phyloP scores from a whole-genome alignment of 2,329 filamentous ascomycete genomes.

The Fonsecaea multimorphosa region DNA sequence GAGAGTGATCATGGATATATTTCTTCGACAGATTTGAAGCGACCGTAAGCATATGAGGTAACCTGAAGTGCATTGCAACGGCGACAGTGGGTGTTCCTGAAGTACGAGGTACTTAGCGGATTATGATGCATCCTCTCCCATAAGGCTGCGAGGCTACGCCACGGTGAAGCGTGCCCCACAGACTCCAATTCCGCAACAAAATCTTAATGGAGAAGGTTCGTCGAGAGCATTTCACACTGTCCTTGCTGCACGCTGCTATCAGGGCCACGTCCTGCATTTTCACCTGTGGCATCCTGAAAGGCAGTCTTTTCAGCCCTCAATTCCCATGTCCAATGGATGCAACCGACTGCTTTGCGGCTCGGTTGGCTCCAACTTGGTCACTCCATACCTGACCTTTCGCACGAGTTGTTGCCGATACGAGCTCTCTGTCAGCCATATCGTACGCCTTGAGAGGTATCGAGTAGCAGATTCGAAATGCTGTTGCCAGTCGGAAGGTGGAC shows the following conservation, averaged over 20 bases:
- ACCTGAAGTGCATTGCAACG: not conserved
- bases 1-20: not conserved
- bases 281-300: not conserved
- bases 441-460: slow-evolving; percentile 22
- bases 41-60: not conserved
- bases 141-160: not conserved
- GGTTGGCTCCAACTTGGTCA: slow-evolving; percentile 3
- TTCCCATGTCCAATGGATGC: slow-evolving; percentile 31
- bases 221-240: not conserved
- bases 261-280: not conserved
- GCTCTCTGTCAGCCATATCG: slow-evolving; percentile 27
- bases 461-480: slow-evolving; percentile 5
- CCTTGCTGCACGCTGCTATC: not conserved
- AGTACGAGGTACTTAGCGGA: too few relatives aligned
- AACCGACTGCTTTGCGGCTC: slow-evolving; percentile 25
- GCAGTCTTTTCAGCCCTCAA: not conserved
- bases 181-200: not conserved
- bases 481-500: not conserved
- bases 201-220: not conserved
- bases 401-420: slow-evolving; percentile 26
- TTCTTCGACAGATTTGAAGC: too few relatives aligned
- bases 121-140: too few relatives aligned
- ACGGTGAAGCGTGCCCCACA: not conserved
- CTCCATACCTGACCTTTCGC: slow-evolving; percentile 20
- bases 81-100: not conserved